phyloP scores from a whole-genome alignment of 257 asterid genomes.

The Lavandula angustifolia region DNA sequence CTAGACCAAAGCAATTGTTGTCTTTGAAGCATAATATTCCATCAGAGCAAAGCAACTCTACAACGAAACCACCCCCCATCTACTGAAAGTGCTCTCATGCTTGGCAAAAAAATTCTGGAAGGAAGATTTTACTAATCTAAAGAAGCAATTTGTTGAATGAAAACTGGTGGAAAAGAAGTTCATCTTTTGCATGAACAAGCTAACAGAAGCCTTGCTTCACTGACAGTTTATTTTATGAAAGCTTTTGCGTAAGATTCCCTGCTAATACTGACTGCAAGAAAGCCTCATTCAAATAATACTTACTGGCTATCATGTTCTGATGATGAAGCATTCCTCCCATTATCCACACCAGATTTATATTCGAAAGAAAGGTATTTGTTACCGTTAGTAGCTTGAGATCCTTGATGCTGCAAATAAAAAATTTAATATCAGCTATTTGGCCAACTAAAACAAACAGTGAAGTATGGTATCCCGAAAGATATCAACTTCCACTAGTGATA shows the following conservation, averaged over 20 bases:
- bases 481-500: conserved; percentile 20
- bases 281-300: conserved; percentile 42
- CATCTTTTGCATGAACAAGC: conserved; percentile 22
- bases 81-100: not conserved
- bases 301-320: conserved; percentile 97
- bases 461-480: conserved; percentile 20
- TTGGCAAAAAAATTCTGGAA: not conserved
- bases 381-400: conserved; percentile 70
- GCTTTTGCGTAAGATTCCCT: conserved; percentile 14
- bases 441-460: conserved; percentile 29
- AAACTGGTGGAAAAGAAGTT: not conserved
- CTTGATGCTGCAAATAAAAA: conserved; percentile 82
- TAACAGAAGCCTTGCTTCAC: conserved; percentile 9
- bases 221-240: conserved; percentile 12
- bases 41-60: conserved; percentile 22
- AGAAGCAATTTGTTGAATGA: not conserved
- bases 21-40: conserved; percentile 13
- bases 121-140: not conserved
- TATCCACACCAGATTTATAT: conserved; percentile 83
- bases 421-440: conserved; percentile 34
- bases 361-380: conserved; percentile 81
- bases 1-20: conserved; percentile 2
- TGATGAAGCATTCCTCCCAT: conserved; percentile 75
- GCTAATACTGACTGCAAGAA: not conserved
- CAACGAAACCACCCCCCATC: conserved; percentile 1